Evolutionary conservation across 768 basidiomycete species (phyloP), one percentile per base, ranked within the genome.

Genomic region (Mycena filopes): DNA sequence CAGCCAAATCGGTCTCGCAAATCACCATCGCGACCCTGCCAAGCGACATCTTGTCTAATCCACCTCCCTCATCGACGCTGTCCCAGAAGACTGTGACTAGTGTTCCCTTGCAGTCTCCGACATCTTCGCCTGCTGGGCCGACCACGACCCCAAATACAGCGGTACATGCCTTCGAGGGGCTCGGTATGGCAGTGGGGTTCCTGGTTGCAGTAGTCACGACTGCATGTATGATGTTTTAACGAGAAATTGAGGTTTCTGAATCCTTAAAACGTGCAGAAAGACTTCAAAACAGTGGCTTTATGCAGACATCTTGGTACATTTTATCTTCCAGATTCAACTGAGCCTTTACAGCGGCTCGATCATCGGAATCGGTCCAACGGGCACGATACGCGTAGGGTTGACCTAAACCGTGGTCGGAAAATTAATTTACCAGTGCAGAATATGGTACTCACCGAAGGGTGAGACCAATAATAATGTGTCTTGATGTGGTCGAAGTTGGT

Each of bases 401-500:
- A 95, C 86, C 89, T 95, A 69, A 11, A 20, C 47, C 25, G 29
- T 7, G 31, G 48, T 56, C n/a, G 56, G 43, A 45, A 33, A 28
- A 26, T n/a, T 10, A 13, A 36, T 25, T 6, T 6, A 16, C 46
- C 6, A 54, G 26, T 28, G 26, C 20, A 11, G 12, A 21, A n/a
- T 49, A 38, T 21, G 16, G 4, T 2, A 2, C 59, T 8, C 38
- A 68, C 67, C 54, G 57, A 49, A 2, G 78, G 40, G 63, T 87
- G 87, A 41, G 86, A 87, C 87, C 88, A 90, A 68, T 87, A 92
- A 71, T 92, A 92, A 71, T 87, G 85, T 1, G 84, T 86, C 78
- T 92, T 92, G 81, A 93, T 93, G 77, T 98, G 96, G 18, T 93
- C 87, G 74, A 98, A 98, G 74, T 96, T 83, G 41, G 96, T 96